Conservation (phyloP, 1,139 yeast genomes). For the Candida sp. region DNA sequence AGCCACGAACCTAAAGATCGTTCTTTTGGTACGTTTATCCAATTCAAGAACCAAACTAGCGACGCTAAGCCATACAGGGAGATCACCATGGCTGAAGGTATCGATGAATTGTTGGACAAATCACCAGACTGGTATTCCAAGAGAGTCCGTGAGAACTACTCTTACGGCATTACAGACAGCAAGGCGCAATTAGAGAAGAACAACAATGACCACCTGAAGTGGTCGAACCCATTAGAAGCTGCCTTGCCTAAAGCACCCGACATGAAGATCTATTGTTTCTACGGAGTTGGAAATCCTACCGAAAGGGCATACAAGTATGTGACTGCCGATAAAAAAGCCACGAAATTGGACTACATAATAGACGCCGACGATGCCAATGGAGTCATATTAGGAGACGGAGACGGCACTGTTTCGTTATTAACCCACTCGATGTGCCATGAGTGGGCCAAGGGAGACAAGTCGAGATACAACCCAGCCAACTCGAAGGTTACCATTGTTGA, state of each 20-base stretch:
- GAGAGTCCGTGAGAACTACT: constrained; percentile 71
- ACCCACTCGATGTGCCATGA: constrained; percentile 83
- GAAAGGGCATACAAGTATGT: constrained; percentile 90
- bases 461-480: constrained; percentile 84
- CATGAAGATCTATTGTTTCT: constrained; percentile 86
- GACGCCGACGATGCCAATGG: constrained; percentile 60
- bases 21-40: constrained; percentile 78
- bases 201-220: constrained; percentile 71
- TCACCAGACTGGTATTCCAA: constrained; percentile 80
- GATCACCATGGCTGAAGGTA: constrained; percentile 66
- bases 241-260: constrained; percentile 94
- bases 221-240: constrained; percentile 94
- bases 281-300: constrained; percentile 96
- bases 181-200: constrained; percentile 62
- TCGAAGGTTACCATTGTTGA: constrained; percentile 81
- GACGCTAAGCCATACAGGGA: constrained; percentile 30
- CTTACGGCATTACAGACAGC: constrained; percentile 75
- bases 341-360: constrained; percentile 69
- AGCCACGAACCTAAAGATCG: constrained; percentile 34
- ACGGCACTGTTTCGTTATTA: constrained; percentile 89
- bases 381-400: constrained; percentile 89
- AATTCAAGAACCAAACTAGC: constrained; percentile 48
- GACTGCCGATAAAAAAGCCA: constrained; percentile 58
- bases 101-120: constrained; percentile 64
- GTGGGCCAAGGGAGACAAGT: constrained; percentile 71